Percentiles rank a stretch among this genome's conserved stretches.
Conservation (phyloP, 371 early-diverging fungal genomes). For the Chytridiales sp. region DNA sequence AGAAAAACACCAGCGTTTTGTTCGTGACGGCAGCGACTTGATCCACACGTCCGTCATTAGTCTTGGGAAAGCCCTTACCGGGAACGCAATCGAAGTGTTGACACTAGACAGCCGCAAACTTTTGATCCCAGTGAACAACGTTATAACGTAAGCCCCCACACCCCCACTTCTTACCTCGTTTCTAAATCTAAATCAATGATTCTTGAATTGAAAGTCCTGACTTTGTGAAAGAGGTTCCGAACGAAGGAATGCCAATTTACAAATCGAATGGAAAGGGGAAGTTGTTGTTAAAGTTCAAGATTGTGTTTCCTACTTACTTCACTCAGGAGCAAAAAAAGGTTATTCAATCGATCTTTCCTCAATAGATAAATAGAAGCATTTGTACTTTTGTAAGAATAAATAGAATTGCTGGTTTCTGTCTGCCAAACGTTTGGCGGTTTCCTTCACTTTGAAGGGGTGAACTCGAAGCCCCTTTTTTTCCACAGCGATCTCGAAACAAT, state of each 20-base stretch:
- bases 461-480: too few species aligned
- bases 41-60: constrained; percentile 34
- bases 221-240: constrained; percentile 40
- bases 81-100: constrained; percentile 37
- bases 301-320: constrained; percentile 48
- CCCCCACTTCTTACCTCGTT: neutral
- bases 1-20: constrained; percentile 44
- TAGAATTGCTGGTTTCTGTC: neutral
- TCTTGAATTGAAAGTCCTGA: constrained; percentile 34
- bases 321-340: constrained; percentile 45
- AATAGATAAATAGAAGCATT: neutral
- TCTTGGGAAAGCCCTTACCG: constrained; percentile 49
- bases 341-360: constrained; percentile 33
- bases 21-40: constrained; percentile 51
- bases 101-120: constrained; percentile 51
- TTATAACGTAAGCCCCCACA: constrained; percentile 38
- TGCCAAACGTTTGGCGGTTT: too few species aligned
- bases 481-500: too few species aligned
- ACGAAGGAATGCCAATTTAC: constrained; percentile 54
- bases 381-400: neutral
- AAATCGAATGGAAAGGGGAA: constrained; percentile 37
- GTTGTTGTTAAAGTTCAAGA: constrained; percentile 44
- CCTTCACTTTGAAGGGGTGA: too few species aligned
- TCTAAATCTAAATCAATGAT: neutral
- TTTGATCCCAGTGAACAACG: constrained; percentile 50